Base-by-base conservation (phyloP, 176 grass and related monocot species). In the Triticum timopheevii region DNA sequence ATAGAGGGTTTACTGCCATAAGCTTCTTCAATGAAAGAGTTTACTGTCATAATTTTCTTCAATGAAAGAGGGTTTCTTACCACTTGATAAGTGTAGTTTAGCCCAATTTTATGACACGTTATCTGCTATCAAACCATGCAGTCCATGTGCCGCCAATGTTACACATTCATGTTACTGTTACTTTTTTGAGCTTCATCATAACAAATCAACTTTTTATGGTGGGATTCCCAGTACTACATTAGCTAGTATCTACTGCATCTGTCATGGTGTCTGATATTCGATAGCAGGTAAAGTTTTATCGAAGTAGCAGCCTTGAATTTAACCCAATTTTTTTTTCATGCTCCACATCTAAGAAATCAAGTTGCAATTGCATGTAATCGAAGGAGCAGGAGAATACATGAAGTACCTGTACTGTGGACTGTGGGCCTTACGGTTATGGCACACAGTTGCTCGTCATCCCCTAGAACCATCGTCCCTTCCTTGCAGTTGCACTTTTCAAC, bases 381-480 rank as follows among this genome's bases (percentile, higher is more conserved):
- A 87, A 80, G 75, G 71, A 61, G 45, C 75, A 58, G 27, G 39
- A 79, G 73, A 83, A 80, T 66, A 76, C 28, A 61, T 47, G 75
- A 40, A 90, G 34, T 84, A 87, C 90, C 90, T 91, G 63, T 77
- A 42, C 31, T 16, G 45, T 54, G 73, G 73, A 78, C 72, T 50
- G 49, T 76, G 62, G 82, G 20, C 47, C 49, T 91, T 56, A 88
- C 31, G 76, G 73, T 78, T 80, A 65, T 67, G 61, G 45, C 82
- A 86, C 56, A 40, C 71, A 76, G 69, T 76, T 80, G 61, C 69
- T 88, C 67, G 61, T 83, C 63, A 27, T 82, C 47, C 58, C 88
- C 56, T 92, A 90, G 85, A 98, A 98, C 95, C 95, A 98, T 23
- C 91, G 83, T 25, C 92, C 93, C 66, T 89, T 80, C 70, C 87